A percentile compares a stretch with the other conserved stretches of the same genome.
Conservation (phyloP, 345 rosid species). For the Odontarrhena argentea region DNA sequence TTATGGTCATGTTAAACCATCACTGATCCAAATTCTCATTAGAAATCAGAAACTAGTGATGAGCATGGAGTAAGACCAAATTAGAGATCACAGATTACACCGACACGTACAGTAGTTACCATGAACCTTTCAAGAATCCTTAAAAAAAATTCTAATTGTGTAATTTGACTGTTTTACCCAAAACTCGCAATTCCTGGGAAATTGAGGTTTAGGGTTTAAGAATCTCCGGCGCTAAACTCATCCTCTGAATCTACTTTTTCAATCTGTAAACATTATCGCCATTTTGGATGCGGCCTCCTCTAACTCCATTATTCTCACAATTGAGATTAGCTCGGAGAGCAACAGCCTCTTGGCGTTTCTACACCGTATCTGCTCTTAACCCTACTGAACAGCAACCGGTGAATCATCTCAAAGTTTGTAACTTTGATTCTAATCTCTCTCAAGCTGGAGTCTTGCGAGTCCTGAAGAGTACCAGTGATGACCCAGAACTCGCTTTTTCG, state of each 20-base stretch:
- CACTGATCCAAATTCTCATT: not conserved
- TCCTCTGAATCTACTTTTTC: not conserved
- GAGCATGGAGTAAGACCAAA: too few relatives aligned
- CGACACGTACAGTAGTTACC: too few relatives aligned
- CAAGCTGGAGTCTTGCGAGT: constrained; percentile 38
- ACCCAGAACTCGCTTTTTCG: constrained; percentile 57
- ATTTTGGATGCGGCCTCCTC: constrained; percentile 43
- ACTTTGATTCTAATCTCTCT: not conserved
- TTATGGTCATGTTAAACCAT: not conserved
- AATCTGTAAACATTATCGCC: not conserved
- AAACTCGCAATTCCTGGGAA: too few relatives aligned
- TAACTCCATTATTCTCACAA: constrained; percentile 17
- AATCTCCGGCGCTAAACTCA: not conserved
- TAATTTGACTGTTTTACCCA: too few relatives aligned
- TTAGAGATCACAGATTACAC: too few relatives aligned
- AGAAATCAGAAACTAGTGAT: too few relatives aligned
- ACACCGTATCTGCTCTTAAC: constrained; percentile 35
- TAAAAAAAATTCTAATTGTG: too few relatives aligned
- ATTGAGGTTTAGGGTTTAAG: constrained; percentile 15
- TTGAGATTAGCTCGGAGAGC: constrained; percentile 24
- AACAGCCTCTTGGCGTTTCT: constrained; percentile 30
- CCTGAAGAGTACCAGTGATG: constrained; percentile 42
- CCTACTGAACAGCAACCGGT: constrained; percentile 21
- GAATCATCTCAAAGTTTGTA: not conserved
- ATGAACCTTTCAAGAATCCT: too few relatives aligned